These are phyloP conservation scores for Piper betle DNA, from an alignment of 164 flowering plant genomes.

Conservation along the genomic window DNA sequence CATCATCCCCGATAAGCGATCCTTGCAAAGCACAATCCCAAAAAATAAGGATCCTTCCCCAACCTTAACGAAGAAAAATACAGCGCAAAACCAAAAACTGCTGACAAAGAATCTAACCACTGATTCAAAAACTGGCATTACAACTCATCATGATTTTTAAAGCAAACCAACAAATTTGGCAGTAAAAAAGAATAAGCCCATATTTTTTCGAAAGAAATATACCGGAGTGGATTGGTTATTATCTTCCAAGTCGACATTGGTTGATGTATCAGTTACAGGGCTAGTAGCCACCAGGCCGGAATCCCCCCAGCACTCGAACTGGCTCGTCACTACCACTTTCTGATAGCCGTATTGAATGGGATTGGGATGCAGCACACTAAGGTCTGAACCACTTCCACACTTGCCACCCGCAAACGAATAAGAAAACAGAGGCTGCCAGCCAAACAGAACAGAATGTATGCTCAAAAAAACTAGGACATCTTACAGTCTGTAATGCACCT, in stretches of 20 bases:
- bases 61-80: too few relatives aligned
- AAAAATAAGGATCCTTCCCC: too few relatives aligned
- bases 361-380: background rate
- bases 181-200: too few relatives aligned
- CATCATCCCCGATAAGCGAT: too few relatives aligned
- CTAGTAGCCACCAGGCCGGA: slow-evolving; percentile 62
- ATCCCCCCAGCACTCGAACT: slow-evolving; percentile 66
- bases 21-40: too few relatives aligned
- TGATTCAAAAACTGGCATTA: background rate
- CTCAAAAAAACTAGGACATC: background rate
- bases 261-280: slow-evolving; percentile 77
- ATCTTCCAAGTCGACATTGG: slow-evolving; percentile 71
- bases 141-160: background rate
- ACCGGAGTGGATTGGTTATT: slow-evolving; percentile 35
- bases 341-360: background rate
- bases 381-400: slow-evolving; percentile 1
- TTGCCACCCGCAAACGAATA: background rate
- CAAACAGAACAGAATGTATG: too few relatives aligned
- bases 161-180: background rate
- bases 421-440: background rate
- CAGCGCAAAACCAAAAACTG: too few relatives aligned
- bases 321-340: slow-evolving; percentile 10
- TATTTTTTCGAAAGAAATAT: too few relatives aligned
- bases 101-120: too few relatives aligned
- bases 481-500: slow-evolving; percentile 6